Evolutionary conservation across 345 rosid species (phyloP), one percentile per base, ranked within the genome.

Genomic region (Alliaria petiolata): DNA sequence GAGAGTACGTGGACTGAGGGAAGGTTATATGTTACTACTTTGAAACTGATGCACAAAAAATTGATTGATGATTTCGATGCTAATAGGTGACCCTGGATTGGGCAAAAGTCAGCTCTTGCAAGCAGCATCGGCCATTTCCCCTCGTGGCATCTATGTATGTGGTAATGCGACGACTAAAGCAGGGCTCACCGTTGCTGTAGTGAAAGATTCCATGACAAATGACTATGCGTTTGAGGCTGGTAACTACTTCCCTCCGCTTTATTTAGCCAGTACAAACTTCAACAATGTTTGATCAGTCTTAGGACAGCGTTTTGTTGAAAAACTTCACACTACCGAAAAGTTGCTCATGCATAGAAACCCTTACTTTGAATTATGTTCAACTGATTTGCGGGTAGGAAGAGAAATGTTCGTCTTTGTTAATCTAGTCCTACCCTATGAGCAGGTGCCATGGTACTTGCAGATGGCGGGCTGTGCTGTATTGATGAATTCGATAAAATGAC

Each of bases 371-470:
- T 40, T 35, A 73, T 35, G 22, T 26, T 45, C 57, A 71, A 53
- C 16, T 54, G 33, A 64, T 64, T 44, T 55, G 13, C 36, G 30
- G 14, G 22, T 70, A 54, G 54, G 47, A 40, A 36, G 67, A 60
- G 39, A 50, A 35, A 17, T 12, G 42, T 50, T 43, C 46, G 26
- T 44, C 35, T 52, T 67, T 57, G 26, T 58, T 57, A 52, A 60
- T 15, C 60, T 67, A 61, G 30, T 55, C 33, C 66, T 57, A 10
- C 61, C 46, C 66, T 81, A 40, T 69, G 70, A 31, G 73, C 77
- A 95, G 99, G 99, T 70, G 99, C 99, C 78, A 91, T 95, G 99
- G 99, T 95, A 58, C 93, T 95, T 69, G 97, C 99, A 44, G 97
- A 95, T 72, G 74, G 93, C 66, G 99, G 99, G 72, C 75, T 89